Percentiles rank a stretch among this genome's conserved stretches.
Evolutionary conservation across 2,329 filamentous ascomycete genomes (phyloP).

Genomic region (Chalara sp.): DNA sequence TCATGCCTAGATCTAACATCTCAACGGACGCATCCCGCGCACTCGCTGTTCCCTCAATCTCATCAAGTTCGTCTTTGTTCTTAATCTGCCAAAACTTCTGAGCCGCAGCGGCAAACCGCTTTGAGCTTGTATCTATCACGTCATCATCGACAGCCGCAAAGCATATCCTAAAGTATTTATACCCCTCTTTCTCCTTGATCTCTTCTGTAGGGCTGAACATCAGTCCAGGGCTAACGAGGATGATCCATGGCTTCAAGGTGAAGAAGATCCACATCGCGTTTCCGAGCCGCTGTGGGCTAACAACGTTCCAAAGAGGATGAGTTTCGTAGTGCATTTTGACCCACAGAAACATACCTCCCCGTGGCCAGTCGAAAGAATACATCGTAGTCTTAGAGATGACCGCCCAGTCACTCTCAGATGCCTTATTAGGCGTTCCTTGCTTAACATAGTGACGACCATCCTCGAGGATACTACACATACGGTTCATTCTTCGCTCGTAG

Average conservation of each 20-base stretch:
- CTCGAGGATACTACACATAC: constrained; percentile 71
- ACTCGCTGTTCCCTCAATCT: not conserved
- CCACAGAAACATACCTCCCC: constrained; percentile 93
- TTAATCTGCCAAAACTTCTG: constrained; percentile 73
- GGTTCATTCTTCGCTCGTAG: constrained; percentile 79
- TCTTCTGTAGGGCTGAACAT: constrained; percentile 66
- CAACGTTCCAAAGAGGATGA: constrained; percentile 59
- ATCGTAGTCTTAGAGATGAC: constrained; percentile 69
- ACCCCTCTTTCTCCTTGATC: constrained; percentile 51
- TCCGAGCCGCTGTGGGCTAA: constrained; percentile 50
- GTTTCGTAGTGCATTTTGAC: constrained; percentile 62
- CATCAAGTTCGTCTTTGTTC: constrained; percentile 49
- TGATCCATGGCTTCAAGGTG: constrained; percentile 61
- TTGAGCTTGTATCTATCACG: constrained; percentile 54
- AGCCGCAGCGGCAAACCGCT: constrained; percentile 61
- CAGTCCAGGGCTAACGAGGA: constrained; percentile 62
- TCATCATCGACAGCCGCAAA: constrained; percentile 79
- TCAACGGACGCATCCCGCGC: not conserved
- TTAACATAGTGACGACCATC: constrained; percentile 59
- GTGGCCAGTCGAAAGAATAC: constrained; percentile 71
- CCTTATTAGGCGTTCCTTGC: constrained; percentile 43
- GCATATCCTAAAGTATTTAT: constrained; percentile 71
- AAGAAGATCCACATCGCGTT: constrained; percentile 65
- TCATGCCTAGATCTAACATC: not conserved
- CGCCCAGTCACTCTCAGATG: constrained; percentile 64